Percentiles rank a stretch among this genome's conserved stretches.
phyloP scores from a whole-genome alignment of 768 basidiomycete species.

The Cyclocybe aegerita region DNA sequence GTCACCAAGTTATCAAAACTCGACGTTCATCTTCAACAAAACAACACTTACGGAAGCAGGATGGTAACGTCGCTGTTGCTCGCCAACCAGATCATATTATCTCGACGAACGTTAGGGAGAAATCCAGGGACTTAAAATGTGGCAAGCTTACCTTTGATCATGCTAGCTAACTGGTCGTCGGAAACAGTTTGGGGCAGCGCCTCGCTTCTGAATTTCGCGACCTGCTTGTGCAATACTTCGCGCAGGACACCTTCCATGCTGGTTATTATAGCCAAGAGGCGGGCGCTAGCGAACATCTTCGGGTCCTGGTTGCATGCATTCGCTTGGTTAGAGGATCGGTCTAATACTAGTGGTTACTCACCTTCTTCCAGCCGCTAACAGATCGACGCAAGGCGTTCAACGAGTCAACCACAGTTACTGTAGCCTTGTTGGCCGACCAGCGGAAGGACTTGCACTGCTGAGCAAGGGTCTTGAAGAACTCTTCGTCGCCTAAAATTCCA shows the following conservation, averaged over 20 bases:
- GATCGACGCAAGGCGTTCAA: slow-evolving; percentile 8
- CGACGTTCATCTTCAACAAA: background rate
- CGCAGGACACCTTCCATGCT: slow-evolving; percentile 10
- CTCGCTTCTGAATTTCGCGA: slow-evolving; percentile 14
- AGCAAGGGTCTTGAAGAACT: slow-evolving; percentile 19
- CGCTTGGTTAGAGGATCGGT: background rate
- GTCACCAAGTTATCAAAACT: background rate
- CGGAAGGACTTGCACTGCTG: slow-evolving; percentile 2
- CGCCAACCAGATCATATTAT: slow-evolving; percentile 26
- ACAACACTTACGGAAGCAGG: slow-evolving; percentile 23
- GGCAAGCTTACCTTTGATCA: slow-evolving; percentile 20
- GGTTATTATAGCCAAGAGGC: slow-evolving; percentile 5
- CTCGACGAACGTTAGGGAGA: slow-evolving; percentile 5
- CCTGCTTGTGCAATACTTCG: slow-evolving; percentile 18
- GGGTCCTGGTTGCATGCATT: slow-evolving; percentile 2
- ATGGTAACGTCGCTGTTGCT: slow-evolving; percentile 22
- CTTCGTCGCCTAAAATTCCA: slow-evolving; percentile 19
- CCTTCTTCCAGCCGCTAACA: slow-evolving; percentile 13
- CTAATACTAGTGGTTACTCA: background rate
- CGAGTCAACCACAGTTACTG: background rate
- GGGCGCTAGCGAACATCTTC: slow-evolving; percentile 5
- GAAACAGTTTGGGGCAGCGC: slow-evolving; percentile 13
- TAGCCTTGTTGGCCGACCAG: background rate
- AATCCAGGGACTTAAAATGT: background rate
- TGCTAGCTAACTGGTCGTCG: slow-evolving; percentile 14